Base-by-base conservation (phyloP, 306 rosid genomes). In the Malus sieversii region DNA sequence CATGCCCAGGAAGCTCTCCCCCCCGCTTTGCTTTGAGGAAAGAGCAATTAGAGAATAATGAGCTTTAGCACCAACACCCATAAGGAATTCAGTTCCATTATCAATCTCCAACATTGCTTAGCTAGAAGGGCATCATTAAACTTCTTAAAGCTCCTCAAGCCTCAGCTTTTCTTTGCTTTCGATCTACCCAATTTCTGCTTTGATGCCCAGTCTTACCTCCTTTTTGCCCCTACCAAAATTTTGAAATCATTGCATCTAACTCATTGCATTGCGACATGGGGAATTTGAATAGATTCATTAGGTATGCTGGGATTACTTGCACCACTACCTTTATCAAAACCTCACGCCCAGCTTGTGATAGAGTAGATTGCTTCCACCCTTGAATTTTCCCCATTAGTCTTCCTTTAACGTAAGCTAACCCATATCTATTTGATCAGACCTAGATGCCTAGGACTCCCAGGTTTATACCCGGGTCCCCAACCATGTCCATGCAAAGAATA, bases 381-480 rank as follows among this genome's bases (percentile, higher is more conserved):
- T 19, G 22, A 15, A 15, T 52, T 52, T 6, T 18, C 10, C 22
- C 10, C 22, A 19, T 2, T 52, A 52, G 16, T 45, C 2, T 45
- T 45, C 52, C 6, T 5, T 45, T 45, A 4, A 18, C 59, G 4
- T 52, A 52, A 15, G 22, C 1, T 0, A 16, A 18, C 16, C 59
- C 10, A 45, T 0, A 45, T 45, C 4, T 18, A 10, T 52, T 52
- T 0, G 1, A 6, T 4, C 3, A 3, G 0, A 22, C 59, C 59
- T 3, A 52, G 3, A 52, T 15, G 8, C 2, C 10, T 0, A 0
- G 10, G 11, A 52, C n/a, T 15, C 22, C 59, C 1, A 52, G 22
- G 10, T 18, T 18, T 1, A 15, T 0, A 52, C 59, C 0, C 0
- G 0, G 0, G 20, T 52, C 59, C 1, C 0, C 59, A 15, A 19